Evolutionary conservation across 2,329 filamentous ascomycete genomes (phyloP).

Genomic region (Xylogone sp.): DNA sequence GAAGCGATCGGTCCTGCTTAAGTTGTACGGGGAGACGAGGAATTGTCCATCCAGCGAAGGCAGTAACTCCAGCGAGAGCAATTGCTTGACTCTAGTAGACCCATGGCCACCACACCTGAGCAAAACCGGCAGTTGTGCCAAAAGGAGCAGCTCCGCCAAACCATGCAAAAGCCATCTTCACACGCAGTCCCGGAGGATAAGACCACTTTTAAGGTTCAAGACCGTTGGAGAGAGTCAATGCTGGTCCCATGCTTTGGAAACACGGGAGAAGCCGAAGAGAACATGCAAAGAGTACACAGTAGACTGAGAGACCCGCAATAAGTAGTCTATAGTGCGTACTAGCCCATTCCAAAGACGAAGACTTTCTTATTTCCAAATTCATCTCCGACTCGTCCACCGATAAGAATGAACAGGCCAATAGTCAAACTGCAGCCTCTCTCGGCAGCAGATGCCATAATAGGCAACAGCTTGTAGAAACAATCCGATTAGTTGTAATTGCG

Average conservation of each 20-base stretch:
- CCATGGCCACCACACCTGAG: slow-evolving; percentile 49
- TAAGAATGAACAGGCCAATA: slow-evolving; percentile 53
- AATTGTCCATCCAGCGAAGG: slow-evolving; percentile 31
- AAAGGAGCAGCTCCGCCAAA: slow-evolving; percentile 46
- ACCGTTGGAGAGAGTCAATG: slow-evolving; percentile 59
- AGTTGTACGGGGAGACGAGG: slow-evolving; percentile 23
- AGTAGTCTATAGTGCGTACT: slow-evolving; percentile 13
- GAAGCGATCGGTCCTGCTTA: slow-evolving; percentile 7
- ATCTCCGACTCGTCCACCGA: slow-evolving; percentile 53
- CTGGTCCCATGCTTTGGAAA: slow-evolving; percentile 59
- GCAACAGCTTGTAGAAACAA: no score
- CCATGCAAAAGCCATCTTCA: slow-evolving; percentile 55
- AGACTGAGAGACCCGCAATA: slow-evolving; percentile 17
- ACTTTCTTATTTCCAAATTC: slow-evolving; percentile 53
- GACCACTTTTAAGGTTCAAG: slow-evolving; percentile 57
- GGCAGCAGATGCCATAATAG: no score
- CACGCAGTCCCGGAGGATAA: slow-evolving; percentile 52
- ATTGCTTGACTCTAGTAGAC: slow-evolving; percentile 42
- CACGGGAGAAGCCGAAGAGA: slow-evolving; percentile 43
- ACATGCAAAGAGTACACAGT: slow-evolving; percentile 7
- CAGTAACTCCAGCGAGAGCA: slow-evolving; percentile 32
- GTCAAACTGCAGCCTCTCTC: slow-evolving; percentile 55
- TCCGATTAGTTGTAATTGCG: no score
- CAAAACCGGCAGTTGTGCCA: slow-evolving; percentile 36
- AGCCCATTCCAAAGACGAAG: slow-evolving; percentile 43